These are phyloP conservation scores for Aspergillus piperis DNA, from an alignment of 2,329 filamentous ascomycete genomes.

Conservation along the genomic window DNA sequence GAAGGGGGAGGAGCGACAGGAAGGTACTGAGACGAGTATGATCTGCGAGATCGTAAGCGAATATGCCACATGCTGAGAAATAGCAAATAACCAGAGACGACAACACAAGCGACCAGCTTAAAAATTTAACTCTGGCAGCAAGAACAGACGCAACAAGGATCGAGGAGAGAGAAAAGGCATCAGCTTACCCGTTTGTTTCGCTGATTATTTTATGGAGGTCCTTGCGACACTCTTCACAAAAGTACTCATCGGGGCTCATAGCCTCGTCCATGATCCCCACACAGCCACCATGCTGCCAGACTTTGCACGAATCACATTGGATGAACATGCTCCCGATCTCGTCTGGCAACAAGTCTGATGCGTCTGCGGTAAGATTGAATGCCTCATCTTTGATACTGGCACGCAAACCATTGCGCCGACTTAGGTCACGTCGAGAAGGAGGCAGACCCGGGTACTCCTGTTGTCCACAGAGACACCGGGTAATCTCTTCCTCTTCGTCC, in stretches of 20 bases:
- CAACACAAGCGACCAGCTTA: no score
- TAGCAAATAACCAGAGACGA: no score
- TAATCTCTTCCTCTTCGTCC: conserved; percentile 84
- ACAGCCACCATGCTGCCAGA: conserved; percentile 98
- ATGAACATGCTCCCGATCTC: conserved; percentile 95
- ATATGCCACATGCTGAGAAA: conserved; percentile 16
- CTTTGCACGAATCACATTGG: conserved; percentile 95
- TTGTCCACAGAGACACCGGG: conserved; percentile 90
- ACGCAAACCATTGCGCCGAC: conserved; percentile 58
- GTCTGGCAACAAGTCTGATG: conserved; percentile 66
- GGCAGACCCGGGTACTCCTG: conserved; percentile 89
- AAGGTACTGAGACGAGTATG: conserved; percentile 65
- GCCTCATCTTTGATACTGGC: conserved; percentile 57
- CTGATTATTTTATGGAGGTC: conserved; percentile 84
- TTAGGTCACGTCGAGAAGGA: conserved; percentile 57
- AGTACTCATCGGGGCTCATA: conserved; percentile 93
- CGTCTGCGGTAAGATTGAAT: conserved; percentile 60
- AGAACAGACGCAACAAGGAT: neutral
- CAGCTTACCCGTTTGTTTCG: conserved; percentile 80
- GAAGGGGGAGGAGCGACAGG: conserved; percentile 56
- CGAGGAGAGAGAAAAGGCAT: neutral
- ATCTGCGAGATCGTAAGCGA: conserved; percentile 49
- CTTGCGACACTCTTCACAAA: conserved; percentile 91
- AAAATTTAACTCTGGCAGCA: neutral
- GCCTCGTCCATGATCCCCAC: conserved; percentile 96